Conservation (phyloP, 1,284 basidiomycete genomes). For the Leccinum subspadiceum region DNA sequence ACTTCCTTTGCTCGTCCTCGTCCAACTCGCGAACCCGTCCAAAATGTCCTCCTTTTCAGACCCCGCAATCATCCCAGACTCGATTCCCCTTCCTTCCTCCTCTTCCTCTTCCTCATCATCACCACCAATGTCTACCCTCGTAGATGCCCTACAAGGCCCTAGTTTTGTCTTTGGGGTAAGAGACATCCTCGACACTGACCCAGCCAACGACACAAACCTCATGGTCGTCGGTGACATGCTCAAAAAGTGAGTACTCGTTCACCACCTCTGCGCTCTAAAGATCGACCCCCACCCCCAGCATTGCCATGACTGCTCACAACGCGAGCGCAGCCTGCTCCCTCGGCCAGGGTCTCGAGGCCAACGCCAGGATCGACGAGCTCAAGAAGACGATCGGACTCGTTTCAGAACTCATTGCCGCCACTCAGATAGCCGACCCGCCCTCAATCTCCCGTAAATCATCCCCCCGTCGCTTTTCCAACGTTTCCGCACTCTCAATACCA, state of each 20-base stretch:
- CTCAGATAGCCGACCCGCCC: slow-evolving; percentile 40
- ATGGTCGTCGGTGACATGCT: slow-evolving; percentile 34
- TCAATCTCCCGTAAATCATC: slow-evolving; percentile 29
- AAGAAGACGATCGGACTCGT: slow-evolving; percentile 48
- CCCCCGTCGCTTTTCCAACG: slow-evolving; percentile 24
- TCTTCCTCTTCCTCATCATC: slow-evolving; percentile 29
- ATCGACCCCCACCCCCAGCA: slow-evolving; percentile 32
- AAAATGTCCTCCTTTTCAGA: neutral
- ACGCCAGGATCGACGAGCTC: slow-evolving; percentile 46
- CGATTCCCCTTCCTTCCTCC: slow-evolving; percentile 29
- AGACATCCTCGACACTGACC: slow-evolving; percentile 18
- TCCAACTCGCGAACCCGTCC: neutral
- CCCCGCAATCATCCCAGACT: slow-evolving; percentile 26
- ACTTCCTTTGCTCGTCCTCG: slow-evolving; percentile 22
- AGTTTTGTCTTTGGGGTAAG: neutral
- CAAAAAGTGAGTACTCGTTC: slow-evolving; percentile 27
- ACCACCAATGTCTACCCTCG: slow-evolving; percentile 24
- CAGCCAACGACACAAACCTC: slow-evolving; percentile 26
- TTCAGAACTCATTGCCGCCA: slow-evolving; percentile 47
- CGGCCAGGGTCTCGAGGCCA: slow-evolving; percentile 46
- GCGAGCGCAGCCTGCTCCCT: slow-evolving; percentile 47
- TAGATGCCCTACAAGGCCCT: neutral
- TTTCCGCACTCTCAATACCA: slow-evolving; percentile 15
- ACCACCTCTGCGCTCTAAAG: neutral
- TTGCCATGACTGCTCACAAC: slow-evolving; percentile 47